Evolutionary conservation across 176 grass and related monocot genomes (phyloP), one percentile per base, ranked within the genome.

Genomic region (Triticum dicoccoides): DNA sequence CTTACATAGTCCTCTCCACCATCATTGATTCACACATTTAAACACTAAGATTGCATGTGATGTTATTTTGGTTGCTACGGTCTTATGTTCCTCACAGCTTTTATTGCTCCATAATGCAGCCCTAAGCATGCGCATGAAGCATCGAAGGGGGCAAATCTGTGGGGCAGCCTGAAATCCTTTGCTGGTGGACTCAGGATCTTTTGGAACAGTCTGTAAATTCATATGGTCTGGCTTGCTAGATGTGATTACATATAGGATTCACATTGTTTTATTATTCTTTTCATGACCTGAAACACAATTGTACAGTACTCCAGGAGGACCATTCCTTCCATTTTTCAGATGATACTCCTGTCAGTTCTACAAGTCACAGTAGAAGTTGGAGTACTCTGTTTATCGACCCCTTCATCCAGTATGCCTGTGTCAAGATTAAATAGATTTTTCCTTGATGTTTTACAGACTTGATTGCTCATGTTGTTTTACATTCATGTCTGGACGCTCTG

Each of bases 91-190:
- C 59, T 32, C 12, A 44, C 62, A 24, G 30, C 34, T 88, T 69
- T 91, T 73, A 67, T 80, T 89, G 6, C 30, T 73, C 30, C 78
- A 71, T 47, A 86, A 80, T 74, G 51, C 68, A 81, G 41, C 30
- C 65, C 23, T 80, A 67, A 81, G 49, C 20, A 83, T 58, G 44
- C 65, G 9, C 42, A 44, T 81, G 87, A 68, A 67, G 71, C 66
- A 54, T 80, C 73, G 18, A 74, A 15, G 0, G 17, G 15, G 24
- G 37, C 34, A 18, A 89, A 65, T 69, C 24, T 92, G 65, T 89
- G 83, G 91, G 87, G 80, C 45, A 87, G 74, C 85, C 72, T 92
- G 42, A 92, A 87, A 33, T 89, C 83, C 70, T 84, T 87, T 79
- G 54, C 54, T 17, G 52, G 37, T 78, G 79, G 66, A 11, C 64